A percentile compares a stretch with the other conserved stretches of the same genome.
Conservation (phyloP, 768 basidiomycete species). For the Pleurotus tuoliensis region DNA sequence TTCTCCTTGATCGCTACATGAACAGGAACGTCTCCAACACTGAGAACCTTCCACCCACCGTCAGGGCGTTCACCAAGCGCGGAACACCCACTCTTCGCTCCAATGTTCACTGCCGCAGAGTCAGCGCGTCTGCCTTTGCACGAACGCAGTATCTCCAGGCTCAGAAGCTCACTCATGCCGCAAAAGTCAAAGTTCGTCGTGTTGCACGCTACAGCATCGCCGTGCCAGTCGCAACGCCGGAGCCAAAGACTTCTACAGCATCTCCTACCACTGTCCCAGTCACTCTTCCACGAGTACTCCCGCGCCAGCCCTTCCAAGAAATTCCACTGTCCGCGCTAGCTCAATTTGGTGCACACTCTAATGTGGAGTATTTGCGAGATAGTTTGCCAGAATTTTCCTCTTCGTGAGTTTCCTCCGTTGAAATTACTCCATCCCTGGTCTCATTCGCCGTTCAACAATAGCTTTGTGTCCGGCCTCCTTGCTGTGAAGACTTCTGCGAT, state of each 20-base stretch:
- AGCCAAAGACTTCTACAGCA: slow-evolving; percentile 13
- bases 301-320: slow-evolving; percentile 45
- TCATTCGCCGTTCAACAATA: slow-evolving; percentile 17
- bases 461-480: slow-evolving; percentile 33
- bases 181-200: slow-evolving; percentile 13
- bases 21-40: slow-evolving; percentile 21
- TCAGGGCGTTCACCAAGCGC: slow-evolving; percentile 17
- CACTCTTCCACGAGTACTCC: slow-evolving; percentile 48
- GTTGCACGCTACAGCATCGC: slow-evolving; percentile 11
- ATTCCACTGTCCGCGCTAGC: slow-evolving; percentile 42
- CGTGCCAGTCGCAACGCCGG: slow-evolving; percentile 22
- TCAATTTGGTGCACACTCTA: slow-evolving; percentile 44
- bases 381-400: slow-evolving; percentile 41
- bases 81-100: slow-evolving; percentile 17
- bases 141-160: slow-evolving; percentile 20
- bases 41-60: slow-evolving; percentile 30
- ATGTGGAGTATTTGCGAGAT: slow-evolving; percentile 51
- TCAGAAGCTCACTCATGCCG: slow-evolving; percentile 29
- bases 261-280: slow-evolving; percentile 18
- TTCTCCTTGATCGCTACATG: slow-evolving; percentile 15
- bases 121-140: slow-evolving; percentile 23
- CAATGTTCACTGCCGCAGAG: slow-evolving; percentile 36
- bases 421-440: background rate
- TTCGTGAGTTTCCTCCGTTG: slow-evolving; percentile 27
- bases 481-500: slow-evolving; percentile 29